These are phyloP conservation scores for Claviceps maximensis DNA, from an alignment of 2,329 filamentous ascomycete genomes.

Conservation along the genomic window DNA sequence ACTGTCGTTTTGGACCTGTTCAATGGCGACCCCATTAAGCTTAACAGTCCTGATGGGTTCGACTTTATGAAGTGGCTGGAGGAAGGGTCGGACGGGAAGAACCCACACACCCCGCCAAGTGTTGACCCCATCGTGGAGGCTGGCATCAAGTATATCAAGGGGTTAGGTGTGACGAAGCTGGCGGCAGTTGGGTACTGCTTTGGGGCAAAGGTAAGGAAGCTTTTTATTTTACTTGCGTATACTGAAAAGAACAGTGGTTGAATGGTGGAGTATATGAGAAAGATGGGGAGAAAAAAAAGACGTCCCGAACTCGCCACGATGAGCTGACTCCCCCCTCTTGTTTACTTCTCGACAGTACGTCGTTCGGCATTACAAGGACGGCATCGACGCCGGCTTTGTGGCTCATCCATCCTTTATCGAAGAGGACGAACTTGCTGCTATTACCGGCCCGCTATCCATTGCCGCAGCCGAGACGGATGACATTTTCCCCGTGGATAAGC, in stretches of 20 bases:
- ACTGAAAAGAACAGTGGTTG: too few relatives aligned
- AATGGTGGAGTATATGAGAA: too few relatives aligned
- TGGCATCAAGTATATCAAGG: conserved; percentile 40
- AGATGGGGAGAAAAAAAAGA: not conserved
- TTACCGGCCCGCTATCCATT: conserved; percentile 45
- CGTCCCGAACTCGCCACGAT: too few relatives aligned
- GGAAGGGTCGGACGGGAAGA: conserved; percentile 33
- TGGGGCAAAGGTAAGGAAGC: conserved; percentile 40
- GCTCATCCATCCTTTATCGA: conserved; percentile 53
- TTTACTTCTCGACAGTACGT: conserved; percentile 58
- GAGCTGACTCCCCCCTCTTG: not conserved
- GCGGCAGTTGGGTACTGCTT: conserved; percentile 52
- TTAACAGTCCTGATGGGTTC: conserved; percentile 15
- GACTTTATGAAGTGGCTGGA: conserved; percentile 21
- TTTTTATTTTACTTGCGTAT: not conserved
- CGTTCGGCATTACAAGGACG: conserved; percentile 46
- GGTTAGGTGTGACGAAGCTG: conserved; percentile 38
- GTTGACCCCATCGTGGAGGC: conserved; percentile 22
- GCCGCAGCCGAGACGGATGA: conserved; percentile 49
- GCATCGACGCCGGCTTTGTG: conserved; percentile 44
- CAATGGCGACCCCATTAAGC: conserved; percentile 20
- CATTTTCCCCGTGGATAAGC: conserved; percentile 43
- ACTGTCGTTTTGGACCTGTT: conserved; percentile 26
- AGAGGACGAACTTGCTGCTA: conserved; percentile 42
- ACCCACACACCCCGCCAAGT: conserved; percentile 24